Base-by-base conservation (phyloP, 495 filamentous ascomycete species). In the Aspergillus sparsus region DNA sequence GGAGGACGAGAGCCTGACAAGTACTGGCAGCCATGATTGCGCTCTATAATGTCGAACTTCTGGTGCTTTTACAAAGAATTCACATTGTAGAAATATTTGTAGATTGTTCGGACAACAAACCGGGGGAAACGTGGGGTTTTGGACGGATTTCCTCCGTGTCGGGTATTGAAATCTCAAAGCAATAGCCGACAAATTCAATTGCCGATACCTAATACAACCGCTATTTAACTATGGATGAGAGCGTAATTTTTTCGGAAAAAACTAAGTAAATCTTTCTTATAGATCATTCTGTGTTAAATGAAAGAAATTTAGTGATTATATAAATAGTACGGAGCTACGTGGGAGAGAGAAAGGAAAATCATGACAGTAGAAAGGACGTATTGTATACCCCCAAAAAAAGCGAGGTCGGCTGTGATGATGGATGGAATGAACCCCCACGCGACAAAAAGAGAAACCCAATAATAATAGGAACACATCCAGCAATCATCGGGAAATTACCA, bases 1-100 rank as follows among this genome's bases (percentile, higher is more conserved):
- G 82, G 42, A 91, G 81, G 53, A 91, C 85, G 10, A 89, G 89
- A 10, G 87, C 86, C 67, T 82, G 74, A 53, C 59, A 63, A 51
- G 66, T 57, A 27, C 18, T 45, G 12, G 68, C 51, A 31, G 74
- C 63, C 66, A 69, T 73, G 41, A 63, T 27, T 27, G 21, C 21
- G 21, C 21, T 27, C 3, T 27, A 27, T 27, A 27, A 27, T 27
- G 21, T 27, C 21, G 21, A 27, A 27, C 21, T 27, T 27, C 21
- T 3, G 3, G 3, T 27, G 21, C 21, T 27, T 27, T 27, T 3
- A 27, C 21, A 27, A 3, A 27, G 1, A 27, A 27, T 4, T 46
- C 15, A 33, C 18, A 47, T 56, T 32, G 44, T 41, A 47, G 5
- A 18, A 10, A 2, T 21, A 18, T 18, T 15, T 18, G 15, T 16